Conservation (phyloP, 1,284 basidiomycete species). For the Trichosporon coremiiforme region DNA sequence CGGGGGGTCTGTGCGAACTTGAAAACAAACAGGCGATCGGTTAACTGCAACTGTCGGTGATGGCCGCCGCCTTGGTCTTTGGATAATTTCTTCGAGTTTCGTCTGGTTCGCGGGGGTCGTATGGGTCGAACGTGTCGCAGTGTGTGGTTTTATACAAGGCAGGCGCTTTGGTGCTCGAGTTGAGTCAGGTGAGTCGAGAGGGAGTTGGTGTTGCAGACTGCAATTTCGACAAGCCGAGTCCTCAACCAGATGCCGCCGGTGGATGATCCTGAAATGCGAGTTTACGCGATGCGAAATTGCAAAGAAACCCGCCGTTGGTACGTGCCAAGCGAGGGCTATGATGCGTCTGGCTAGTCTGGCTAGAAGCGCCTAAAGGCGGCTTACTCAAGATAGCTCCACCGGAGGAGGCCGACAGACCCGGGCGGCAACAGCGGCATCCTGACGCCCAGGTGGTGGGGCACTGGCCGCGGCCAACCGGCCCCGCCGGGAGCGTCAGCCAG, state of each 20-base stretch:
- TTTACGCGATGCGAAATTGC: slow-evolving; percentile 2
- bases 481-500: background rate
- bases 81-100: background rate
- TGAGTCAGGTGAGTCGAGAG: background rate
- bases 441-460: background rate
- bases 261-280: background rate
- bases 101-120: background rate
- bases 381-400: background rate
- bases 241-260: too few relatives aligned
- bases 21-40: background rate
- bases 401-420: background rate
- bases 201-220: background rate
- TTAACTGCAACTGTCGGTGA: background rate
- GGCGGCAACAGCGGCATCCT: background rate
- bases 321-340: background rate
- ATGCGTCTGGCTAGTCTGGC: too few relatives aligned
- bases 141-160: background rate
- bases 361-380: background rate
- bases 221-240: background rate
- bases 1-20: background rate
- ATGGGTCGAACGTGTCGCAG: background rate
- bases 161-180: background rate
- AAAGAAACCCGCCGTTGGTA: background rate
- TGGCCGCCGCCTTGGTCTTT: background rate
- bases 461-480: background rate